A percentile compares a stretch with the other conserved stretches of the same genome.
phyloP scores from a whole-genome alignment of 1,139 yeast genomes.

The Nakaseomyces bracarensis region DNA sequence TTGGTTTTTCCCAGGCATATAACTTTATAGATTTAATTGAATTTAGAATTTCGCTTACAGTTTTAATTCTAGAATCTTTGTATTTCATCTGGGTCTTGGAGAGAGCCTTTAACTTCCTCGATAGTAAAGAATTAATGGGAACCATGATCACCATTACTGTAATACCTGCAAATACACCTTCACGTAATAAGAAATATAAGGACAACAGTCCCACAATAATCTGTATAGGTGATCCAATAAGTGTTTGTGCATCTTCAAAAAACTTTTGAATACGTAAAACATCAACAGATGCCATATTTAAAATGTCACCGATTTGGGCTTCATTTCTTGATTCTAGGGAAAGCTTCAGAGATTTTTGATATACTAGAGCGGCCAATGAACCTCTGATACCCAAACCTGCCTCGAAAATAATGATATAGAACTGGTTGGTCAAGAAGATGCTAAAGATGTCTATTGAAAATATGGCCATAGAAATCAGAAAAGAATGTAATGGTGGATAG shows the following conservation, averaged over 20 bases:
- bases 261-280: constrained; percentile 47
- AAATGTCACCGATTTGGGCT: constrained; percentile 48
- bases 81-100: constrained; percentile 58
- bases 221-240: constrained; percentile 55
- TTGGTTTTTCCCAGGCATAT: constrained; percentile 68
- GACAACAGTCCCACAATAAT: constrained; percentile 47
- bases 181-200: constrained; percentile 51
- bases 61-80: constrained; percentile 52
- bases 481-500: constrained; percentile 43
- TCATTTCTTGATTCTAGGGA: constrained; percentile 41
- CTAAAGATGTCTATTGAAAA: constrained; percentile 41
- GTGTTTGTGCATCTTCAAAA: constrained; percentile 43
- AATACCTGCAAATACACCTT: constrained; percentile 55
- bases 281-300: constrained; percentile 53
- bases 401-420: constrained; percentile 44
- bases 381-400: constrained; percentile 47
- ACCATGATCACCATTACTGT: constrained; percentile 45
- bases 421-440: constrained; percentile 45
- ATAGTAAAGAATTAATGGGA: constrained; percentile 48
- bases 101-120: constrained; percentile 41
- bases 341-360: constrained; percentile 42
- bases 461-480: constrained; percentile 44
- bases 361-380: constrained; percentile 43
- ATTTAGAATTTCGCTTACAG: constrained; percentile 52
- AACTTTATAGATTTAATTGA: constrained; percentile 62